Evolutionary conservation across 257 asterid species (phyloP), one percentile per base, ranked within the genome.

Genomic region (Solanum medicagineum): DNA sequence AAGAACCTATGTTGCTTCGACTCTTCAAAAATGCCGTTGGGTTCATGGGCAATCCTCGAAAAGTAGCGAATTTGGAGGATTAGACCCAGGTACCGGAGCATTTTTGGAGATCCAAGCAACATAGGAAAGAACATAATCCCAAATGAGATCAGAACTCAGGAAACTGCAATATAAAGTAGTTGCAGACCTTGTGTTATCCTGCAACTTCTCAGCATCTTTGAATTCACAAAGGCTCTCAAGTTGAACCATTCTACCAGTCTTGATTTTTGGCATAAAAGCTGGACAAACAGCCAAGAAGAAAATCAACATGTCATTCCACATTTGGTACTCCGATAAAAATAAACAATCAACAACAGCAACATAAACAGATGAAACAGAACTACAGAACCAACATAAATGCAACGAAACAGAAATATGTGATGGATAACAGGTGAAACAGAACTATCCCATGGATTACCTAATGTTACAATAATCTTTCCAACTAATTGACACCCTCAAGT

Each of bases 181-280:
- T 11, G 4, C 36, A 73, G 81, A 49, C 81, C 81, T 75, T 75
- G 81, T 49, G 10, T 13, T 22, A 24, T 94, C 90, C 66, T 84
- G 83, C 83, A 26, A 20, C 57, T 90, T 87, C 36, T 91, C 94
- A 3, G 83, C 92, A 85, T 92, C 98, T 69, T 81, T 90, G 77
- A 96, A 93, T 88, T 90, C 92, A 89, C 98, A 94, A 32, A 93
- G 88, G 75, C 86, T 91, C 66, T 94, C 93, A 45, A 83, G 90
- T 62, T 91, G 92, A 87, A 89, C 88, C 45, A 91, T 80, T 91
- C 99, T 95, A 75, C 80, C 84, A 71, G 93, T 89, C 89, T 91
- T 96, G 74, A 96, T 95, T 91, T 91, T 94, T 59, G 92, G 92
- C 97, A 93, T 92, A 88, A 88, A 92, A 81, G 99, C 98, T 96